Base-by-base conservation (phyloP, 306 rosid genomes). In the Geum urbanum region DNA sequence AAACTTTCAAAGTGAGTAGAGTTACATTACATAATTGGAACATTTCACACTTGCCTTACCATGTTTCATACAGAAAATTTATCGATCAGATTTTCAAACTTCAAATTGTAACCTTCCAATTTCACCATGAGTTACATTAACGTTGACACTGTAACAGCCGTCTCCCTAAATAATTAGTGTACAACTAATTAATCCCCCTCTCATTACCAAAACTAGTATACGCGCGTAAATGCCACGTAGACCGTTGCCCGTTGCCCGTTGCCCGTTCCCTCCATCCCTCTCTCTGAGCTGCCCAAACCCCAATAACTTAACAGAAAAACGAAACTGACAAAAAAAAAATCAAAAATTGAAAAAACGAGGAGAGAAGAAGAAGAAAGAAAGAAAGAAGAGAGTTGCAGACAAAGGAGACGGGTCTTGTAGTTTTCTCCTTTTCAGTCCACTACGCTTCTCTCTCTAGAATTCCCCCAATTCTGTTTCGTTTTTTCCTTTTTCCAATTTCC, bases 381-480 rank as follows among this genome's bases (percentile, higher is more conserved):
- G 70, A 75, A 67, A n/a, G 62, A 41, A 53, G 67, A 74, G 70
- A 75, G 63, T 69, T 45, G 47, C 53, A 72, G 73, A 71, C 68
- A 22, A 74, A 64, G 63, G 79, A 80, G 79, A 63, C 59, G 74
- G 80, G 77, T 81, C 81, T 37, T 47, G 14, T 37, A 69, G 72
- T 77, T 51, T 43, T 76, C 83, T 73, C 75, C 70, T 78, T 88
- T 70, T 74, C 78, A 84, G 84, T 86, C 82, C 88, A 83, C 86
- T 80, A 35, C 82, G 72, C 82, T 71, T 85, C 85, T 81, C 35
- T 43, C 68, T 56, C 54, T 32, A 52, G 44, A 58, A 32, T 16
- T 75, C 41, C 40, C 41, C 27, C 24, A 27, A 72, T 67, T 37
- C 58, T 39, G 41, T 54, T 18, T 37, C 27, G 5, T 4, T 7